phyloP scores from a whole-genome alignment of 164 flowering plant genomes.

The Saururus chinensis region DNA sequence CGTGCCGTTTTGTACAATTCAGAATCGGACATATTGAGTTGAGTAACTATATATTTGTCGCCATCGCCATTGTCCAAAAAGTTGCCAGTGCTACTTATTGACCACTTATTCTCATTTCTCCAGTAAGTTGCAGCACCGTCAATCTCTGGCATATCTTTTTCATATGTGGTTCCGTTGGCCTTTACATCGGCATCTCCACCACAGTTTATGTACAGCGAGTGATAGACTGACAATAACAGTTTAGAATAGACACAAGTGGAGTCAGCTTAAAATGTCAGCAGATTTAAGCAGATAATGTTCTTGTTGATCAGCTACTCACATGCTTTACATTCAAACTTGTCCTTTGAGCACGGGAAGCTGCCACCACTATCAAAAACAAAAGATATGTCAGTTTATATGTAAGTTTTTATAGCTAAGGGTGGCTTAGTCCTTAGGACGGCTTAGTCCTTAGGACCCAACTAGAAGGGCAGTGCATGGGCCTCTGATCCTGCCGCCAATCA shows the following conservation, averaged over 20 bases:
- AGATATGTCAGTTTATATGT: background rate
- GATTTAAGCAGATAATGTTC: background rate
- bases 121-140: constrained; percentile 11
- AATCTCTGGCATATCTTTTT: constrained; percentile 6
- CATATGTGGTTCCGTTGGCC: constrained; percentile 10
- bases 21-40: constrained; percentile 14
- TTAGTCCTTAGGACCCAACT: no score
- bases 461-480: no score
- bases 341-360: background rate
- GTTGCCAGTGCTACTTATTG: constrained; percentile 53
- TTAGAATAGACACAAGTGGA: background rate
- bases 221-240: constrained; percentile 1
- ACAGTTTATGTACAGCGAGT: constrained; percentile 36
- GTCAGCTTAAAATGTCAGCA: background rate
- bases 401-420: no score
- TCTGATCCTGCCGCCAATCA: no score
- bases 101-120: constrained; percentile 31
- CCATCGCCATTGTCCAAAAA: constrained; percentile 24
- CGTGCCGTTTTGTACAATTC: constrained; percentile 39
- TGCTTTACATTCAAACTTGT: background rate
- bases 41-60: constrained; percentile 15
- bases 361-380: background rate
- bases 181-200: constrained; percentile 16
- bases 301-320: background rate
- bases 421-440: no score